These are phyloP conservation scores for Leccinum fuscescens DNA, from an alignment of 1,284 basidiomycete genomes.

Conservation along the genomic window DNA sequence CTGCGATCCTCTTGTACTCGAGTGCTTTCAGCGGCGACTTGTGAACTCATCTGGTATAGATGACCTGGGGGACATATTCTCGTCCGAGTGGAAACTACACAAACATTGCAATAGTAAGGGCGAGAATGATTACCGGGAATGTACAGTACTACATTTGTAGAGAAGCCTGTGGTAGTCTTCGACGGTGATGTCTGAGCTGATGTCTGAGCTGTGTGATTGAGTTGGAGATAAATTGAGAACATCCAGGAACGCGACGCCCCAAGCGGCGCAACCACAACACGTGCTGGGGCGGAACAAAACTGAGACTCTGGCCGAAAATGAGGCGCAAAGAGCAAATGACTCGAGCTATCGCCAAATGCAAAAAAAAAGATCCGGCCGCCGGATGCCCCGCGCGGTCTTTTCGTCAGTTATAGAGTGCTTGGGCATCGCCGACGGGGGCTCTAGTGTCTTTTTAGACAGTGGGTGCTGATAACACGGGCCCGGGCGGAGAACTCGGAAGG, in stretches of 20 bases:
- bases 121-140: not conserved
- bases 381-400: conserved; percentile 68
- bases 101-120: not conserved
- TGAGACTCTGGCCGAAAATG: too few species aligned
- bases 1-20: not conserved
- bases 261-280: not conserved
- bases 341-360: conserved; percentile 50
- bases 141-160: not conserved
- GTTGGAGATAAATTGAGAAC: not conserved
- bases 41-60: not conserved
- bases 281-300: not conserved
- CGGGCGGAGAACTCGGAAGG: too few species aligned
- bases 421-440: conserved; percentile 62
- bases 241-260: not conserved
- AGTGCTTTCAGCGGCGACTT: not conserved
- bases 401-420: conserved; percentile 68
- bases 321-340: too few species aligned
- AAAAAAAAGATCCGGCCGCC: conserved; percentile 64
- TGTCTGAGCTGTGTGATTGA: not conserved
- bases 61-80: not conserved
- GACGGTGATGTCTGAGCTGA: not conserved
- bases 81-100: not conserved
- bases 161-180: not conserved
- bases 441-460: conserved; percentile 9
- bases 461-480: not conserved